These are phyloP conservation scores for Aspergillus proliferans DNA, from an alignment of 2,329 filamentous ascomycete species.

Conservation along the genomic window DNA sequence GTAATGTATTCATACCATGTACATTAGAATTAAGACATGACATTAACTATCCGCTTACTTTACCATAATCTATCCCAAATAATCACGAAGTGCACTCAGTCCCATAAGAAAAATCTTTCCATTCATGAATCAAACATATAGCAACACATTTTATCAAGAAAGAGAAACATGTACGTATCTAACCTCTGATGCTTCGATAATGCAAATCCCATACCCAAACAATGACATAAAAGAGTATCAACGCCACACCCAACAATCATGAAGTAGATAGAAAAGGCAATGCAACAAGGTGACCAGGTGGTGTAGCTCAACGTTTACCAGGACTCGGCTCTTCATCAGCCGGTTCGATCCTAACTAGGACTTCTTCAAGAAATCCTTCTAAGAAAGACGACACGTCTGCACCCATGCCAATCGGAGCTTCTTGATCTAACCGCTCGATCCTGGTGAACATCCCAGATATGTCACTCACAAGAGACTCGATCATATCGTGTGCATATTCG, in stretches of 20 bases:
- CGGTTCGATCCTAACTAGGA: constrained; percentile 84
- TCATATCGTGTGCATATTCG: constrained; percentile 74
- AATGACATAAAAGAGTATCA: neutral
- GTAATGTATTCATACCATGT: neutral
- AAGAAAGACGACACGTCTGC: constrained; percentile 81
- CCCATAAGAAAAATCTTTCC: neutral
- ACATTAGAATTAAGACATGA: neutral
- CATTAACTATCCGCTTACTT: no score
- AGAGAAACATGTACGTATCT: neutral
- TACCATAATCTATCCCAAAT: neutral
- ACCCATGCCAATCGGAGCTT: constrained; percentile 87
- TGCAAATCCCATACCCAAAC: constrained; percentile 1
- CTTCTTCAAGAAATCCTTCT: constrained; percentile 88
- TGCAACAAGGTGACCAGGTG: constrained; percentile 1
- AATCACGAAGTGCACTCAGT: no score
- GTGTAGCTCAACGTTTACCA: neutral
- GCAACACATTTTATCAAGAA: neutral
- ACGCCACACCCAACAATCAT: neutral
- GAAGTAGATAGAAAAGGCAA: neutral
- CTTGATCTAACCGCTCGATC: constrained; percentile 81
- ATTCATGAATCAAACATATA: neutral
- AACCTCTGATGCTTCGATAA: neutral
- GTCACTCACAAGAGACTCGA: constrained; percentile 75
- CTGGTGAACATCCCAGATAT: constrained; percentile 78
- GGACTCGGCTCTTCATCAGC: constrained; percentile 34